A percentile compares a stretch with the other conserved stretches of the same genome.
phyloP scores from a whole-genome alignment of 75 land plant species.

The Cunninghamia lanceolata region DNA sequence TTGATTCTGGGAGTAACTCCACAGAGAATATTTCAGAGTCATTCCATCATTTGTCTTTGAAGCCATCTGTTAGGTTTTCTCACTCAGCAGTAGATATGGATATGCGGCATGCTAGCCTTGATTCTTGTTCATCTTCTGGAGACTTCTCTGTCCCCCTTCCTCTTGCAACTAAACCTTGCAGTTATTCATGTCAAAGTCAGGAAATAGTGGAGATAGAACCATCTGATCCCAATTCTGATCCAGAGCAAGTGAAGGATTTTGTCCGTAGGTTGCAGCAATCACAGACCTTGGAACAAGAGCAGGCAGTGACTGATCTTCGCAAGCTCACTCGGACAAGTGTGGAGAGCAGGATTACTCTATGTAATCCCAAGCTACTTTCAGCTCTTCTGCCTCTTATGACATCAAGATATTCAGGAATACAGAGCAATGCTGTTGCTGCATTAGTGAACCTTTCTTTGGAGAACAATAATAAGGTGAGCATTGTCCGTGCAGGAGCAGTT shows the following conservation, averaged over 20 bases:
- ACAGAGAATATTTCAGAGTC: neutral
- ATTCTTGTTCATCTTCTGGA: slow-evolving; percentile 2
- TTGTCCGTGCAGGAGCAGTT: slow-evolving; percentile 54
- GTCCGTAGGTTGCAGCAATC: slow-evolving; percentile 30
- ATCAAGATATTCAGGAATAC: slow-evolving; percentile 45
- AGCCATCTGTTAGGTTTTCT: slow-evolving; percentile 22
- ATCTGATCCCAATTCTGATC: neutral
- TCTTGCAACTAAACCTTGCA: slow-evolving; percentile 27
- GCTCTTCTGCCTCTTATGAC: slow-evolving; percentile 45
- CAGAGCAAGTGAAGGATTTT: slow-evolving; percentile 25
- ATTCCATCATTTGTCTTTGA: slow-evolving; percentile 14
- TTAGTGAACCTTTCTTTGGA: slow-evolving; percentile 67
- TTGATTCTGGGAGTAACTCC: neutral
- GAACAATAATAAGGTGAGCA: slow-evolving; percentile 39
- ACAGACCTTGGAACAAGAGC: slow-evolving; percentile 52
- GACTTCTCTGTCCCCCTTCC: slow-evolving; percentile 18
- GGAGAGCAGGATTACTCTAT: slow-evolving; percentile 46
- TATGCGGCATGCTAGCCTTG: slow-evolving; percentile 11
- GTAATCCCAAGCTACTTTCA: slow-evolving; percentile 45
- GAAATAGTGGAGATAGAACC: slow-evolving; percentile 16
- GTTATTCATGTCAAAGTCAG: slow-evolving; percentile 13
- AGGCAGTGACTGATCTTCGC: slow-evolving; percentile 45
- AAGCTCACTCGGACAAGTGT: slow-evolving; percentile 40
- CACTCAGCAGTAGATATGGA: slow-evolving; percentile 41
- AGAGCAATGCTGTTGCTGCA: slow-evolving; percentile 61